phyloP scores from a whole-genome alignment of 2,329 filamentous ascomycete species.

The Paracorniculantispora psalliotae region DNA sequence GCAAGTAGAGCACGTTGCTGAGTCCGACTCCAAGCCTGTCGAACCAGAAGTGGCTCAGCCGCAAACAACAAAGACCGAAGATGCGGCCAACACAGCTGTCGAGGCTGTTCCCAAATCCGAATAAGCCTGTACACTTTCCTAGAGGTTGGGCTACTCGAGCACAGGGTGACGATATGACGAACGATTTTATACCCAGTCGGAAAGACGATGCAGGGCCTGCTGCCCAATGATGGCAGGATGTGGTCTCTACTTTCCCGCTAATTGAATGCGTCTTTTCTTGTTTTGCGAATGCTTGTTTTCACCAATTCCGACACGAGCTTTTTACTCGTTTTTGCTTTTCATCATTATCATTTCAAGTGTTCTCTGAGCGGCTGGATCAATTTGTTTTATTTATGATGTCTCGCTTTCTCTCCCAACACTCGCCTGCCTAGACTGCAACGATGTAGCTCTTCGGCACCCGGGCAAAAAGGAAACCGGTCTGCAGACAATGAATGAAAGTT shows the following conservation, averaged over 20 bases:
- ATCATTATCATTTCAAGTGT: neutral
- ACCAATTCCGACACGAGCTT: neutral
- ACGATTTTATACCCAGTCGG: conserved; percentile 6
- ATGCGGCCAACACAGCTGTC: neutral
- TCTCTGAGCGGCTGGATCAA: neutral
- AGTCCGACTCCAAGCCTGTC: neutral
- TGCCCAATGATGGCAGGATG: neutral
- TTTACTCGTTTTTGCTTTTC: neutral
- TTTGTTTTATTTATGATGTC: neutral
- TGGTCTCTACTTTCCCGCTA: neutral
- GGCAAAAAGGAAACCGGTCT: no score
- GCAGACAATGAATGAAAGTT: neutral
- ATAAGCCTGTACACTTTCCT: neutral
- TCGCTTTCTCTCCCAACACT: neutral
- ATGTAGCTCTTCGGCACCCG: no score
- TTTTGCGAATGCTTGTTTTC: neutral
- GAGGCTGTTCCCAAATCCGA: neutral
- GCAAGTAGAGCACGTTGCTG: neutral
- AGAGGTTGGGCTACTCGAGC: neutral
- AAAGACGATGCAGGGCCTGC: neutral
- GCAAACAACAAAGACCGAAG: neutral
- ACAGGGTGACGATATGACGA: conserved; percentile 9
- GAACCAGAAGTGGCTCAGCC: neutral
- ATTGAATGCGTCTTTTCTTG: conserved; percentile 5
- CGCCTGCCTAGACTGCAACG: neutral